Conservation (phyloP, 73 alveolate genomes). For the Paraurostyla sp. region DNA sequence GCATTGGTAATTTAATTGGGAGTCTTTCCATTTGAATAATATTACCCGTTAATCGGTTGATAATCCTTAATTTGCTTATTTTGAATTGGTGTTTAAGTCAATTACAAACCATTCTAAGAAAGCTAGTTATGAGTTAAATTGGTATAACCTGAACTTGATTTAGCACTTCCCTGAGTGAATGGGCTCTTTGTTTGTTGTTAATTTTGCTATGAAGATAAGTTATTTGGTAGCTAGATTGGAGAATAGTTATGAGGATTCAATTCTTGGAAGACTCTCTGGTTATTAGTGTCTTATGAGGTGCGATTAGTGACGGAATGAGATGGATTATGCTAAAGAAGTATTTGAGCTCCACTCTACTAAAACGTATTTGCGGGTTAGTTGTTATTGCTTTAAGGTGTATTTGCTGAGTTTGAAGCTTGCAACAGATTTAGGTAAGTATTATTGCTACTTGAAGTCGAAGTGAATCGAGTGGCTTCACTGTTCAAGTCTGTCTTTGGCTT, state of each 20-base stretch:
- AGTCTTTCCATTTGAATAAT: background rate
- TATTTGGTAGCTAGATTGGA: background rate
- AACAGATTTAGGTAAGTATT: too few species aligned
- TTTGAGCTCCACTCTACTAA: too few species aligned
- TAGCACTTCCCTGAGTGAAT: background rate
- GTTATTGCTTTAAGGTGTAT: too few species aligned
- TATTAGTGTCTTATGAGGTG: background rate
- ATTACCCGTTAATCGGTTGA: background rate
- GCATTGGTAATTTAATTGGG: background rate
- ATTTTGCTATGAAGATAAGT: too few species aligned
- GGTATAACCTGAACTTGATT: background rate
- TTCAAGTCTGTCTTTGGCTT: conserved; percentile 12
- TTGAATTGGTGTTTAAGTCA: conserved; percentile 2
- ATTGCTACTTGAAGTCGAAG: too few species aligned
- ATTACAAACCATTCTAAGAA: background rate
- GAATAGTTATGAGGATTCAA: background rate
- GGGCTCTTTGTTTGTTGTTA: background rate
- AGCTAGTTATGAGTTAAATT: background rate
- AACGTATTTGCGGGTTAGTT: too few species aligned
- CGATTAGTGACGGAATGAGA: background rate
- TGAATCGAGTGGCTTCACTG: too few species aligned
- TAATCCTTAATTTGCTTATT: background rate
- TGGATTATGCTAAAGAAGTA: background rate
- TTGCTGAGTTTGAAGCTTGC: too few species aligned
- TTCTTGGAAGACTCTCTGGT: conserved; percentile 7